A percentile compares a stretch with the other conserved stretches of the same genome.
phyloP scores from a whole-genome alignment of 768 basidiomycete species.

The Mycena vulgaris region DNA sequence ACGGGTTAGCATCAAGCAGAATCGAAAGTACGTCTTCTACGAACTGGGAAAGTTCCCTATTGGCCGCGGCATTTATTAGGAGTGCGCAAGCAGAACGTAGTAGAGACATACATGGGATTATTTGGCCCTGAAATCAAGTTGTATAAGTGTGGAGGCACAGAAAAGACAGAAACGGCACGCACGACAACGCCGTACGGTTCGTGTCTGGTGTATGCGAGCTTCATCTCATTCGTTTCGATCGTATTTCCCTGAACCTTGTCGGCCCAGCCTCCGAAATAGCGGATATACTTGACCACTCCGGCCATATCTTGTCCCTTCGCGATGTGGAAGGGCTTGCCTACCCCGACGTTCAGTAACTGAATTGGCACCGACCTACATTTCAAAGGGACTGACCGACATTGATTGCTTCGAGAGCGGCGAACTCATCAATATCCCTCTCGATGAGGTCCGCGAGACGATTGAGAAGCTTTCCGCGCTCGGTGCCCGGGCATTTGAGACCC shows the following conservation, averaged over 20 bases:
- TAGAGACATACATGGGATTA: conserved; percentile 52
- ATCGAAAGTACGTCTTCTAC: conserved; percentile 18
- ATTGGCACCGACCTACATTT: not conserved
- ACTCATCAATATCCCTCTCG: conserved; percentile 61
- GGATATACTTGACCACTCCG: conserved; percentile 56
- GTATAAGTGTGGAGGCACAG: not conserved
- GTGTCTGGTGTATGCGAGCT: conserved; percentile 72
- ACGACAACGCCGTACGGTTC: conserved; percentile 72
- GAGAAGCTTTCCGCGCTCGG: conserved; percentile 57
- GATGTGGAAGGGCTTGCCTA: conserved; percentile 47
- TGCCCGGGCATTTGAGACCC: conserved; percentile 63
- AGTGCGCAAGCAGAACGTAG: not conserved
- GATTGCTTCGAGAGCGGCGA: conserved; percentile 67
- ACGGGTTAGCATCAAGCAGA: not conserved
- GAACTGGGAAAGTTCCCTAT: conserved; percentile 77
- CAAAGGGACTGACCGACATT: conserved; percentile 55
- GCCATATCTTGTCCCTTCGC: conserved; percentile 43
- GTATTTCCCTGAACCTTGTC: conserved; percentile 79
- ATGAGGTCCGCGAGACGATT: conserved; percentile 67
- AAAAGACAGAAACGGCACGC: conserved; percentile 12
- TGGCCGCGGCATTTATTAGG: conserved; percentile 37
- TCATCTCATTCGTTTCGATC: conserved; percentile 64
- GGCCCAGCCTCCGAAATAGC: conserved; percentile 85
- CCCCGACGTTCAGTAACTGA: not conserved
- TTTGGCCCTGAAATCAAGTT: conserved; percentile 51